phyloP scores from a whole-genome alignment of 345 rosid genomes.

The Bretschneidera sinensis region DNA sequence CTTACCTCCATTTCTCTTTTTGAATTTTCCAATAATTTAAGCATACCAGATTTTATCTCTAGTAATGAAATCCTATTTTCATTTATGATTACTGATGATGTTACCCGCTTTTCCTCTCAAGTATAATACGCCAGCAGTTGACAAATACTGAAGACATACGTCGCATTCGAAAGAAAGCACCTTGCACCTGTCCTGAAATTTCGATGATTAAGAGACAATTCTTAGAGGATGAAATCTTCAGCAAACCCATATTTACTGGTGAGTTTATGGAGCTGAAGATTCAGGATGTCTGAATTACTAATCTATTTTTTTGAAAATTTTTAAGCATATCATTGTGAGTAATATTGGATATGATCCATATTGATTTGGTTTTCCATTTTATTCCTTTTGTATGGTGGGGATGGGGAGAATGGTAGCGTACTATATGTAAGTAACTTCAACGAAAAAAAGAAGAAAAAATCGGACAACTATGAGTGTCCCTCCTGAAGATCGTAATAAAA shows the following conservation, averaged over 20 bases:
- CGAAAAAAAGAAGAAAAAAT: neutral
- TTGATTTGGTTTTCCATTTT: neutral
- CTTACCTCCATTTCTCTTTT: neutral
- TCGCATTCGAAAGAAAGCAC: constrained; percentile 96
- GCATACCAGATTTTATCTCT: neutral
- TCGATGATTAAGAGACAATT: constrained; percentile 75
- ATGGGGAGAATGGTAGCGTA: neutral
- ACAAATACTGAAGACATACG: constrained; percentile 86
- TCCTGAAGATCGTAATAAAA: neutral
- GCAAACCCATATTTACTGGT: constrained; percentile 69
- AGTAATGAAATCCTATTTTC: neutral
- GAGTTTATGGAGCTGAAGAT: constrained; percentile 31
- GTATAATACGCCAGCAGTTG: constrained; percentile 85
- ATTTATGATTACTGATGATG: constrained; percentile 19
- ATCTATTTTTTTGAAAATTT: neutral
- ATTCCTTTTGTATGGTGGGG: neutral
- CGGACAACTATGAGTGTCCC: neutral
- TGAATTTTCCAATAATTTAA: neutral
- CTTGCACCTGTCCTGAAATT: constrained; percentile 87
- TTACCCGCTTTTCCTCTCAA: constrained; percentile 31
- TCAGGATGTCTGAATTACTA: constrained; percentile 5
- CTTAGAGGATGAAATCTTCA: constrained; percentile 68
- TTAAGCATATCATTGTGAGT: neutral
- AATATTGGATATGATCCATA: neutral
- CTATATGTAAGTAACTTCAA: neutral